Evolutionary conservation across 345 rosid genomes (phyloP).

Genomic region (Abelmoschus esculentus): DNA sequence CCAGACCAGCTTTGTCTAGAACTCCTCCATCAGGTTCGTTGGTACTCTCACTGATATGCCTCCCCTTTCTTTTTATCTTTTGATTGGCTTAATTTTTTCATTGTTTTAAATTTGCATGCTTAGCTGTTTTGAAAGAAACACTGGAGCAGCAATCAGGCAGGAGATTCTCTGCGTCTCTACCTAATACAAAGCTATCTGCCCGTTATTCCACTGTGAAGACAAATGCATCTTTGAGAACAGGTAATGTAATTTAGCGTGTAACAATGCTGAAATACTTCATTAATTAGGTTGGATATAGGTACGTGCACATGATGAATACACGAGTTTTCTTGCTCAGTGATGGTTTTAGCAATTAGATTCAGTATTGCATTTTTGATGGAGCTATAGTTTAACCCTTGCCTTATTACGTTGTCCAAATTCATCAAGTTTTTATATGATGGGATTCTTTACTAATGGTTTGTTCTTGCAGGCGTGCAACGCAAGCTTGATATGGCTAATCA

Average conservation of each 20-base stretch:
- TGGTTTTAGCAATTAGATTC: neutral
- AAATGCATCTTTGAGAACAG: constrained; percentile 39
- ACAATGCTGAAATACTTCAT: neutral
- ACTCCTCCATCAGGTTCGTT: constrained; percentile 65
- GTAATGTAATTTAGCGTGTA: constrained; percentile 13
- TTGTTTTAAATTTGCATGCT: neutral
- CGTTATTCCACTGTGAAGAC: constrained; percentile 39
- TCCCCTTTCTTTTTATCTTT: neutral
- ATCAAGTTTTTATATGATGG: neutral
- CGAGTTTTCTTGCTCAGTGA: neutral
- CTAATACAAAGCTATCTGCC: constrained; percentile 38
- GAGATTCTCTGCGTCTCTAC: constrained; percentile 36
- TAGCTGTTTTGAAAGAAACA: constrained; percentile 49
- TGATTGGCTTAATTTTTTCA: neutral
- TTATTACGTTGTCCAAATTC: neutral
- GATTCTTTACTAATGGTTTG: constrained; percentile 1
- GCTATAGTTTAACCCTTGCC: neutral
- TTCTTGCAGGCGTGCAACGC: constrained; percentile 47
- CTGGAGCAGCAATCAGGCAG: constrained; percentile 41
- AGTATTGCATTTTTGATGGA: neutral
- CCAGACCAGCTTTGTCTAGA: constrained; percentile 38
- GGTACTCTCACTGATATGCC: neutral
- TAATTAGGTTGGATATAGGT: neutral
- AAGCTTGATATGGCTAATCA: constrained; percentile 51
- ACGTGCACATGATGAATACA: neutral